A percentile compares a stretch with the other conserved stretches of the same genome.
phyloP scores from a whole-genome alignment of 1,284 basidiomycete genomes.

The Ustilago vetiveriae region DNA sequence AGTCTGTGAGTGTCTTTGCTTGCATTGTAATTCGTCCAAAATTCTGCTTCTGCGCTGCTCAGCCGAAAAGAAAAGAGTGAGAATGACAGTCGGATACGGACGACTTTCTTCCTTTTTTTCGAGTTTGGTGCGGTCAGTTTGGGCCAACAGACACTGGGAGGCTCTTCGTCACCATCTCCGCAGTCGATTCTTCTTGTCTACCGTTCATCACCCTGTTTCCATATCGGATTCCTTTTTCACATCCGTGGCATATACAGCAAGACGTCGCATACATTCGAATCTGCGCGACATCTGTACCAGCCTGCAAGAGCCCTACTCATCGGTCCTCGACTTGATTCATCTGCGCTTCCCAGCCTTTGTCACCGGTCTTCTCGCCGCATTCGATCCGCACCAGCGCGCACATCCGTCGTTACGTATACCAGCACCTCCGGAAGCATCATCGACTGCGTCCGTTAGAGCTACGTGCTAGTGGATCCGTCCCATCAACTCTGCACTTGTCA shows the following conservation, averaged over 20 bases:
- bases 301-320: too few species aligned
- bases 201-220: conserved; percentile 3
- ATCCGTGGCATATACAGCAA: too few species aligned
- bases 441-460: neutral
- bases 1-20: neutral
- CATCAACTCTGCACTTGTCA: neutral
- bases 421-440: neutral
- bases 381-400: neutral
- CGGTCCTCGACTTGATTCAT: too few species aligned
- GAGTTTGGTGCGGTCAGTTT: neutral
- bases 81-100: neutral
- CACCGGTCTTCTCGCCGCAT: conserved; percentile 3
- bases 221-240: neutral
- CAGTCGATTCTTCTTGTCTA: conserved; percentile 6
- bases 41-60: conserved; percentile 5
- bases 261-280: too few species aligned
- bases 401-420: too few species aligned
- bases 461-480: neutral
- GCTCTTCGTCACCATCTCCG: conserved; percentile 1
- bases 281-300: too few species aligned
- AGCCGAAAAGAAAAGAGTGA: neutral
- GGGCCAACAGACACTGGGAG: too few species aligned
- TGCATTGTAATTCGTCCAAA: neutral
- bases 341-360: neutral
- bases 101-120: conserved; percentile 17